Base-by-base conservation (phyloP, 768 basidiomycete species). In the Podaxis sp. region DNA sequence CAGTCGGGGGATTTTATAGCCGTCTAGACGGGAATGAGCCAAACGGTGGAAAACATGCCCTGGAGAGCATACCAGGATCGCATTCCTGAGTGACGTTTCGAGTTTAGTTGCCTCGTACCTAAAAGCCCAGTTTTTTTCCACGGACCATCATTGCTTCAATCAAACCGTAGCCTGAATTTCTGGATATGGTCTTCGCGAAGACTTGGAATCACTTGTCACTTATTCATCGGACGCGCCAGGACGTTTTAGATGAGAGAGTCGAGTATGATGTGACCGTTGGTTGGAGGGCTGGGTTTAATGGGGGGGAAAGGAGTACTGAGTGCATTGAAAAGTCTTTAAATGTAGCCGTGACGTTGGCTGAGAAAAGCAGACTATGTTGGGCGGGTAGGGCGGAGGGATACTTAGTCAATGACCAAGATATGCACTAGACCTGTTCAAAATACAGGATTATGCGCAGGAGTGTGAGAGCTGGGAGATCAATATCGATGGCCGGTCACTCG, bases 1-100 rank as follows among this genome's bases (percentile, higher is more conserved):
- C 24, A 27, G 6, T 15, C 54, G 22, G 4, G 12, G 46, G 55
- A 56, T 47, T 58, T 49, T 58, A 49, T 47, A 47, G 33, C 27
- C 29, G n/a, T 11, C 33, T 47, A 22, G 29, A 36, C 22, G 24
- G 27, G 29, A 33, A 47, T 49, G 29, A 49, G 57, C 57, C 46
- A 58, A 58, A 49, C 1, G 43, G 57, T 58, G 29, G 33, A 58
- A 27, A 58, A 58, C 57, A 58, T 33, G 46, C 57, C 57, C 46
- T 58, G 57, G 27, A 55, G 57, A 47, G 43, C n/a, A 47, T 58
- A 47, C 46, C 57, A 58, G 57, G 46, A 58, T 49, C 43, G 57
- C 27, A 58, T 49, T 58, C 49, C 46, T 22, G 57, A 36, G 29
- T 47, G 47, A 47, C 43, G 22, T 33, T 46, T 58, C 57, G 36